phyloP scores from a whole-genome alignment of 768 basidiomycete species.

The Suillus decipiens region DNA sequence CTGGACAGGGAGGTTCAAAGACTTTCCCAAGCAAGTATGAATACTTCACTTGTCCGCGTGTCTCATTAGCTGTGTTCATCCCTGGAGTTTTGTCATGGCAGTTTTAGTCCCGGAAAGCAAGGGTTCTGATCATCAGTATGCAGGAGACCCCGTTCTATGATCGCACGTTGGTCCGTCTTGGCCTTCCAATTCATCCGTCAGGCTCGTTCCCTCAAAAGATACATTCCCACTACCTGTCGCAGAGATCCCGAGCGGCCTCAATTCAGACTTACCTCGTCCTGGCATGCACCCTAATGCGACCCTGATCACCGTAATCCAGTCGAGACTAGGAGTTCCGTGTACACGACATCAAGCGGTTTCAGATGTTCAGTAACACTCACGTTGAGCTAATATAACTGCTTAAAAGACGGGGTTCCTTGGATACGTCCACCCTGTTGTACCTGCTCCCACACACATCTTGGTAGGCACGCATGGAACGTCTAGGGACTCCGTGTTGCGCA shows the following conservation, averaged over 20 bases:
- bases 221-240: not conserved
- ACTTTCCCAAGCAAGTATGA: not conserved
- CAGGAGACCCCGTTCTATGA: not conserved
- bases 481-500: not conserved
- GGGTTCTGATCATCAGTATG: not conserved
- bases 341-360: not conserved
- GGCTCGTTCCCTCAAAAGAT: not conserved
- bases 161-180: not conserved
- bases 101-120: not conserved
- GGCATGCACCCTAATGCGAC: not conserved
- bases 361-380: not conserved
- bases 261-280: not conserved
- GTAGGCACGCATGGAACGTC: not conserved
- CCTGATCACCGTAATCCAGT: not conserved
- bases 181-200: not conserved
- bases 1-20: not conserved
- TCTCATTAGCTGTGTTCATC: not conserved
- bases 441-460: not conserved
- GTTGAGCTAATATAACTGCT: not conserved
- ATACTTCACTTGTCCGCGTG: not conserved
- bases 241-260: not conserved
- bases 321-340: not conserved
- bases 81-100: not conserved
- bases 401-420: not conserved
- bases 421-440: not conserved